These are phyloP conservation scores for Blastomyces gilchristii DNA, from an alignment of 2,329 filamentous ascomycete species.

Conservation along the genomic window DNA sequence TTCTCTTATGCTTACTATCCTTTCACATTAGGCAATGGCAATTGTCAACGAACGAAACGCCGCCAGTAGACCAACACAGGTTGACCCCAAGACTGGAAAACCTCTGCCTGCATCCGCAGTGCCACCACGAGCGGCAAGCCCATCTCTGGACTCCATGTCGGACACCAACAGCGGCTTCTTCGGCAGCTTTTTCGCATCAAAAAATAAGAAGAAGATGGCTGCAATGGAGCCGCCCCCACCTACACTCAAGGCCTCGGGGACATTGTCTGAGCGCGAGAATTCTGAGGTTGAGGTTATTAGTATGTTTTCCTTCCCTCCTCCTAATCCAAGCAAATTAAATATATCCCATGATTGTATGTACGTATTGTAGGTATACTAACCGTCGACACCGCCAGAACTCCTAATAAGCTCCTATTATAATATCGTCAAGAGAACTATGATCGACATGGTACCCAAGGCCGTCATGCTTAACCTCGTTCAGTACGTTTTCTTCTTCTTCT, in stretches of 20 bases:
- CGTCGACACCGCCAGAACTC: constrained; percentile 47
- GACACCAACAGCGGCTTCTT: constrained; percentile 73
- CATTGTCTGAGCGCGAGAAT: constrained; percentile 82
- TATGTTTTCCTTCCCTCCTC: constrained; percentile 41
- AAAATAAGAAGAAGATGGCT: constrained; percentile 99
- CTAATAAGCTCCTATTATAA: constrained; percentile 96
- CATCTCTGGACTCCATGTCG: constrained; percentile 53
- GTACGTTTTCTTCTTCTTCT: constrained; percentile 47
- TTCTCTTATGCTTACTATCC: constrained; percentile 1
- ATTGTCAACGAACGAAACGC: constrained; percentile 91
- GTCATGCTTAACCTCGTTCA: constrained; percentile 96
- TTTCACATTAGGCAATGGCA: constrained; percentile 63
- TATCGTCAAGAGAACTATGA: constrained; percentile 96
- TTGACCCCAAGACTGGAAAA: constrained; percentile 98
- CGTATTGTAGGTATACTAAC: not conserved
- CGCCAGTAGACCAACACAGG: constrained; percentile 73
- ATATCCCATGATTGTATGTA: not conserved
- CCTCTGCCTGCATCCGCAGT: constrained; percentile 58
- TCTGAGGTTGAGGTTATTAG: constrained; percentile 98
- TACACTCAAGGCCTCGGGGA: constrained; percentile 87
- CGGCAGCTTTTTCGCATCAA: constrained; percentile 94
- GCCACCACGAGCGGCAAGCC: constrained; percentile 65
- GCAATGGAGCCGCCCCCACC: constrained; percentile 95
- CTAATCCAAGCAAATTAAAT: not conserved
- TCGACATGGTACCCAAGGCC: constrained; percentile 98